Conservation (phyloP, 345 rosid species). For the Hibiscus trionum region DNA sequence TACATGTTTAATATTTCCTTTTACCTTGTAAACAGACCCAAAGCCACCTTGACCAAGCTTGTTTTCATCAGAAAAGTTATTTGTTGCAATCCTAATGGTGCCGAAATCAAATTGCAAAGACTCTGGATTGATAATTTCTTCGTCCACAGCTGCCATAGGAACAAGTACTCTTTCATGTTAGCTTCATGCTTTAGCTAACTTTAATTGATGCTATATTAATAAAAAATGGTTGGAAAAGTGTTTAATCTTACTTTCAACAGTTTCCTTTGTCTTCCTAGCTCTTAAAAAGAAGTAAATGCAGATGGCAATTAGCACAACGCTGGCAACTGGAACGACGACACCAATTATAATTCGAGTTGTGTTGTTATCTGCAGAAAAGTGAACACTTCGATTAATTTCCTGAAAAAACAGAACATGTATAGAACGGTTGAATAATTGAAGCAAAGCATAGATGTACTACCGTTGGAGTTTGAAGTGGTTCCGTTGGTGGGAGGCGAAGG, state of each 20-base stretch:
- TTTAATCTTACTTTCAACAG: constrained; percentile 1
- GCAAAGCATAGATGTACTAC: neutral
- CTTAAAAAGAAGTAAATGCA: neutral
- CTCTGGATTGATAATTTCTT: neutral
- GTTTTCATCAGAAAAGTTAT: neutral
- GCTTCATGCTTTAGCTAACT: too few relatives aligned
- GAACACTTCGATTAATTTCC: neutral
- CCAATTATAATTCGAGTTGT: constrained; percentile 3
- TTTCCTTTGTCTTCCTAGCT: neutral
- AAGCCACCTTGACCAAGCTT: constrained; percentile 7
- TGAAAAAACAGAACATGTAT: neutral
- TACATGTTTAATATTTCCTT: neutral
- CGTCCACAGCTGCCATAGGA: neutral
- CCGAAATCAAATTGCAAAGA: neutral
- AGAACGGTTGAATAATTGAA: neutral
- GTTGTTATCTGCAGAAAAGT: neutral
- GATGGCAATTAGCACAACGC: neutral
- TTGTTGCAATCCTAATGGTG: neutral
- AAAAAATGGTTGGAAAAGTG: too few relatives aligned
- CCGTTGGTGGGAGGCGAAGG: neutral
- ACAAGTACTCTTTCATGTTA: neutral
- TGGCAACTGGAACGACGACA: neutral
- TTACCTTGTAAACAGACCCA: too few relatives aligned
- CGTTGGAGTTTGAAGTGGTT: neutral
- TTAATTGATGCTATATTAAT: neutral